phyloP scores from a whole-genome alignment of 2,329 filamentous ascomycete species.

The Claviceps citrina region DNA sequence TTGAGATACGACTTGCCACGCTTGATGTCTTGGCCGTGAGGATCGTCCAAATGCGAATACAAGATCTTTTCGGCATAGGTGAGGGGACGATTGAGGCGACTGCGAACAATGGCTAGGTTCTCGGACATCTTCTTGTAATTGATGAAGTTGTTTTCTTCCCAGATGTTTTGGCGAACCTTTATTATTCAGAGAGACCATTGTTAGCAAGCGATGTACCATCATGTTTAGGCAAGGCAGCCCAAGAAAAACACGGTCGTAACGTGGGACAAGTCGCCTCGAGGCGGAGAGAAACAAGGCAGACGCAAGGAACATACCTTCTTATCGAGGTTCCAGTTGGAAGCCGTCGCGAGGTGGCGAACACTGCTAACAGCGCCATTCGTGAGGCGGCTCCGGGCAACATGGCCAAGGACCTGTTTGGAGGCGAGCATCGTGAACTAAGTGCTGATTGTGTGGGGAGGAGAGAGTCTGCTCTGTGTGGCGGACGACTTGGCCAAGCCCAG shows the following conservation, averaged over 20 bases:
- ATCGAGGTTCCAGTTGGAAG: slow-evolving; percentile 72
- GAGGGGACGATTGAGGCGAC: slow-evolving; percentile 79
- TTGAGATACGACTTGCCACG: slow-evolving; percentile 91
- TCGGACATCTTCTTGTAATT: slow-evolving; percentile 99
- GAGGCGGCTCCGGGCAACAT: slow-evolving; percentile 45
- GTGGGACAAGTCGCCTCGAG: neutral
- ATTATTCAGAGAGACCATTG: neutral
- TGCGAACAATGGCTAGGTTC: slow-evolving; percentile 82
- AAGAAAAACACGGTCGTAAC: neutral
- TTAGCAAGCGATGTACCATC: neutral
- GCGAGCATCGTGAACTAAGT: slow-evolving; percentile 44
- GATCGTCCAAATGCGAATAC: slow-evolving; percentile 96
- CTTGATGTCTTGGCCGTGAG: slow-evolving; percentile 89
- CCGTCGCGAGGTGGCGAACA: slow-evolving; percentile 65
- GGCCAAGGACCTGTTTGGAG: slow-evolving; percentile 54
- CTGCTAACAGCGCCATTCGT: slow-evolving; percentile 40
- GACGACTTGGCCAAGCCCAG: slow-evolving; percentile 11
- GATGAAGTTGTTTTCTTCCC: slow-evolving; percentile 92
- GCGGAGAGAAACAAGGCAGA: neutral
- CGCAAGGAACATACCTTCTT: slow-evolving; percentile 50
- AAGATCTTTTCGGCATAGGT: slow-evolving; percentile 97
- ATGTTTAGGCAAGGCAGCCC: neutral
- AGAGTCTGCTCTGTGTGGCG: slow-evolving; percentile 12
- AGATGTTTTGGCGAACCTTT: slow-evolving; percentile 84
- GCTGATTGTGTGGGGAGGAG: slow-evolving; percentile 20